Conservation (phyloP, 1,284 basidiomycete genomes). For the Calocybe gambosa region DNA sequence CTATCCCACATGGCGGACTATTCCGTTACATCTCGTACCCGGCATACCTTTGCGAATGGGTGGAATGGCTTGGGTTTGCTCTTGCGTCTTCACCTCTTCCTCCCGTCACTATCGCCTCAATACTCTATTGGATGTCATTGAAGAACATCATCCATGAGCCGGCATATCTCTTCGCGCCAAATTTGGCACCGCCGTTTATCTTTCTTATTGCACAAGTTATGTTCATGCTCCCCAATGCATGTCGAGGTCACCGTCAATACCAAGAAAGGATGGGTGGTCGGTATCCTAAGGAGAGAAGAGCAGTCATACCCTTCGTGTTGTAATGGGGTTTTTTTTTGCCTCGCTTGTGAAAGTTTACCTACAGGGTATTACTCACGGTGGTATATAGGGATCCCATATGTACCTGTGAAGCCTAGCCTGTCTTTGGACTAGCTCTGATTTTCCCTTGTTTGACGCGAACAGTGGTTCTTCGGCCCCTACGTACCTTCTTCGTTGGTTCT, state of each 20-base stretch:
- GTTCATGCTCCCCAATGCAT: slow-evolving; percentile 20
- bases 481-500: no score
- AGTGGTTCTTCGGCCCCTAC: no score
- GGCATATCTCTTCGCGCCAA: slow-evolving; percentile 10
- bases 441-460: no score
- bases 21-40: slow-evolving; percentile 84
- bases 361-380: no score
- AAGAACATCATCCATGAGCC: slow-evolving; percentile 1
- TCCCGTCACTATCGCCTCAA: slow-evolving; percentile 11
- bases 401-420: no score
- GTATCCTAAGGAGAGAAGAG: slow-evolving; percentile 20
- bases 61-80: slow-evolving; percentile 80
- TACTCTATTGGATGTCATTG: slow-evolving; percentile 8
- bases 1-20: slow-evolving; percentile 36
- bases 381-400: no score
- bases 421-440: no score
- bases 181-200: slow-evolving; percentile 13
- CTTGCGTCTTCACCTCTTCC: slow-evolving; percentile 49
- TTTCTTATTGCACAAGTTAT: slow-evolving; percentile 18
- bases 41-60: slow-evolving; percentile 90
- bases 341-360: no score
- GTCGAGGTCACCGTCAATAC: slow-evolving; percentile 20
- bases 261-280: slow-evolving; percentile 17
- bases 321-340: background rate
- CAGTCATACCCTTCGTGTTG: slow-evolving; percentile 13